Evolutionary conservation across 805 yeast genomes (phyloP), one percentile per base, ranked within the genome.

Genomic region (Clavispora phyllophila): DNA sequence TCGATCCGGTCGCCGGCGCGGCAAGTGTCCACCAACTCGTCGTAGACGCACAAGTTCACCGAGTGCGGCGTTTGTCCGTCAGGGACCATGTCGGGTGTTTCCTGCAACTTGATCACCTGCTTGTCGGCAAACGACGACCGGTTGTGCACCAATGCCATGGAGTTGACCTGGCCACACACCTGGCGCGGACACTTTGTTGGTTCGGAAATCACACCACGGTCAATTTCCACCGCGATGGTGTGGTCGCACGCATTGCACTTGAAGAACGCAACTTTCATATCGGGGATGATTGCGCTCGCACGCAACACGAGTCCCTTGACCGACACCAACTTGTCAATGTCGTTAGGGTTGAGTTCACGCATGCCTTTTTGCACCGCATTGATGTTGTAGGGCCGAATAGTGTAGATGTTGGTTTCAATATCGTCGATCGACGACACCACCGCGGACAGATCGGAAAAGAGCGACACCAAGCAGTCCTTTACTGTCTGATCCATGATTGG

Each of bases 11-110:
- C 99, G 73, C 99, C 99, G 8, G 99, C 97, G 55, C 96, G 78
- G 56, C 95, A 85, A 41, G 86, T 75, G 62, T 93, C 99, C 1
- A 93, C 99, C 47, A 93, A 73, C 61, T 93, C 98, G 63, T 93
- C 99, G 60, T 91, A 93, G 1, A 87, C 95, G 69, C 96, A 88
- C 23, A 93, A 69, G 6, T 96, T 87, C 37, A 93, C 87, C 12
- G 96, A 84, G 63, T 93, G 99, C 1, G 99, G 99, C 2, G 99
- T 93, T 65, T 93, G 99, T 14, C 99, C 99, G 66, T 87, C 98
- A 4, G 99, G 99, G 13, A 91, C 96, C 48, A 81, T 74, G 63
- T 93, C 99, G 0, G 96, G 96, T 0, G 96, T 89, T 64, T 93
- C 99, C 65, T 93, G 99, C 33, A 93, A 69, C 56, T 87, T 87